These are phyloP conservation scores for Spinacia oleracea DNA, from an alignment of 179 eudicot species.

Conservation along the genomic window DNA sequence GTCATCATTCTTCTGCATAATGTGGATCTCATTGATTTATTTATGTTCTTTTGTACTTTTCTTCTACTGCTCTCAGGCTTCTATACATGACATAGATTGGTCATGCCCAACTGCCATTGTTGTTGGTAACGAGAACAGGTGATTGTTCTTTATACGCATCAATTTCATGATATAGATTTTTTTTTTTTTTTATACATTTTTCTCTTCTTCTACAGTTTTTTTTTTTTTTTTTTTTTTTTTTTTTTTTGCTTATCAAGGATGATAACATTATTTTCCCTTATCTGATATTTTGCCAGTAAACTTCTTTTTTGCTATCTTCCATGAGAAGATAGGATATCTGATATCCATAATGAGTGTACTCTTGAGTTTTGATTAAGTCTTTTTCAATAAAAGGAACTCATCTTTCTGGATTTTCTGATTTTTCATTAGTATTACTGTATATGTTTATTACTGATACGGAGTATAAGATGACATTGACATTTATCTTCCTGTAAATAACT, in stretches of 20 bases:
- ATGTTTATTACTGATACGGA: no score
- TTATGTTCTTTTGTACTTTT: not conserved
- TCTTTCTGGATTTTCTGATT: not conserved
- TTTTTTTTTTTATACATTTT: not conserved
- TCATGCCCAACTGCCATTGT: slow-evolving; percentile 92
- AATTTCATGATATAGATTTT: not conserved
- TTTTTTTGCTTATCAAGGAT: not conserved
- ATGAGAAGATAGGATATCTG: not conserved
- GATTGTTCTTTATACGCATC: not conserved
- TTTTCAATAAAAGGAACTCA: not conserved
- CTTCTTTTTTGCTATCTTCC: not conserved
- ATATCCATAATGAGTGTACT: not conserved
- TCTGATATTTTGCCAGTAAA: not conserved
- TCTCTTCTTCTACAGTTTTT: not conserved
- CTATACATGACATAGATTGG: slow-evolving; percentile 87
- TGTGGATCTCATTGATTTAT: not conserved
- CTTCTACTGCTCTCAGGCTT: slow-evolving; percentile 49
- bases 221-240: not conserved
- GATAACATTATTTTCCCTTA: not conserved
- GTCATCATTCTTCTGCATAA: not conserved
- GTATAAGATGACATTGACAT: not conserved
- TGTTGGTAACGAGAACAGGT: slow-evolving; percentile 93
- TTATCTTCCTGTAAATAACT: not conserved
- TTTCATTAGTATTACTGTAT: not conserved
- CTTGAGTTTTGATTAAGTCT: not conserved